Percentiles rank a stretch among this genome's conserved stretches.
phyloP scores from a whole-genome alignment of 2,329 filamentous ascomycete genomes.

The Xenosphaeropsis pyriputrescens region DNA sequence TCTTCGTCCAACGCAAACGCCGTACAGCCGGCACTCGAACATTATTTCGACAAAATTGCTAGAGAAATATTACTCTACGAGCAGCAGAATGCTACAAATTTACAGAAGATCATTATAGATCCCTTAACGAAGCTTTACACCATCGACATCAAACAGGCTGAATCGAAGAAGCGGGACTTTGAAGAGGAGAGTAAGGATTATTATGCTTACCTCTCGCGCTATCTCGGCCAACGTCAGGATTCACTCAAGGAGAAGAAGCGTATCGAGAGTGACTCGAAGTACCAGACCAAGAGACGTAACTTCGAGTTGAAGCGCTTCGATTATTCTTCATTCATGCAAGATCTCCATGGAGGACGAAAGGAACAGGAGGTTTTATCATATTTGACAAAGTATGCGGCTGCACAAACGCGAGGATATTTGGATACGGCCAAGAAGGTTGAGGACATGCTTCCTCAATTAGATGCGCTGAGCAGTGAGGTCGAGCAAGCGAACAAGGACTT shows the following conservation, averaged over 20 bases:
- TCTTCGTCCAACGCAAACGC: conserved; percentile 87
- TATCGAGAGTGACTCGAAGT: conserved; percentile 88
- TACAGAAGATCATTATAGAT: conserved; percentile 90
- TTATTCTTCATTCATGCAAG: conserved; percentile 98
- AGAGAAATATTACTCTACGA: conserved; percentile 82
- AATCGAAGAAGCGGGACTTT: conserved; percentile 93
- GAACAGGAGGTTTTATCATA: conserved; percentile 94
- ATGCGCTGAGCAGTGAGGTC: conserved; percentile 81
- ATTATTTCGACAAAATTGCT: conserved; percentile 96
- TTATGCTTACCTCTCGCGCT: conserved; percentile 87
- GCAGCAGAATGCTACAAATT: conserved; percentile 64
- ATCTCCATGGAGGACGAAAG: conserved; percentile 96
- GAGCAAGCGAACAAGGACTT: conserved; percentile 91
- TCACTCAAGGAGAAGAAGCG: conserved; percentile 96
- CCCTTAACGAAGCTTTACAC: conserved; percentile 85
- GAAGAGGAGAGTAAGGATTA: conserved; percentile 98
- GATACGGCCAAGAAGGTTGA: conserved; percentile 78
- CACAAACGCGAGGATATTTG: conserved; percentile 74
- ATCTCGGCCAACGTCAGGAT: conserved; percentile 91
- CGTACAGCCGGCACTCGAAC: conserved; percentile 90
- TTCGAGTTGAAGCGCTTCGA: conserved; percentile 98
- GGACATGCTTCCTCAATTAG: conserved; percentile 71
- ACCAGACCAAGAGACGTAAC: conserved; percentile 81
- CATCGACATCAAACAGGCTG: conserved; percentile 93
- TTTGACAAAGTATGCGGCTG: conserved; percentile 84